Evolutionary conservation across 139 green algal genomes (phyloP).

Genomic region (Asterochloris sp.): DNA sequence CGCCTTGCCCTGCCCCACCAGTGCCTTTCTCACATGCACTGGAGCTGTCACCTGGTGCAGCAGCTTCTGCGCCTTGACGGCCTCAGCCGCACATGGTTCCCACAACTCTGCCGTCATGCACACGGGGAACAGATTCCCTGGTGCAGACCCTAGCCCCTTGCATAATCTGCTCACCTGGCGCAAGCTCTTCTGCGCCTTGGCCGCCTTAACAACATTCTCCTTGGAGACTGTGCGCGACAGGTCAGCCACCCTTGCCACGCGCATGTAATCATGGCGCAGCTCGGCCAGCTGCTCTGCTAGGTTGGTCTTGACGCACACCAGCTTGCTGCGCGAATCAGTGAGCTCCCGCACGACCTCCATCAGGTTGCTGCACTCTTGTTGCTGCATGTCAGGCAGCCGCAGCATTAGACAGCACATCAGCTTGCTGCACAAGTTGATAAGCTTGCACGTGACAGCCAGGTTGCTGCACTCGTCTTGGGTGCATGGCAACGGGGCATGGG

Average conservation of each 20-base stretch:
- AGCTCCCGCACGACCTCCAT: constrained; percentile 40
- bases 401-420: background rate
- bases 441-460: background rate
- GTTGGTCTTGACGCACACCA: constrained; percentile 55
- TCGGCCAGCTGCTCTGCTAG: constrained; percentile 55
- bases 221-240: constrained; percentile 33
- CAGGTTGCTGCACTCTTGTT: constrained; percentile 36
- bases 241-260: constrained; percentile 38
- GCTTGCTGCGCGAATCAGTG: constrained; percentile 42
- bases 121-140: constrained; percentile 21
- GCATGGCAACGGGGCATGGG: background rate
- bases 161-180: constrained; percentile 14
- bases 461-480: background rate
- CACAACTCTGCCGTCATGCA: background rate
- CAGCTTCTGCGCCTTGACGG: background rate
- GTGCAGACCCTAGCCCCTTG: background rate
- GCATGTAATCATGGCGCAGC: constrained; percentile 49
- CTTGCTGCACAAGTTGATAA: background rate
- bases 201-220: constrained; percentile 26
- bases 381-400: constrained; percentile 12
- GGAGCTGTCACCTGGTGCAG: no score
- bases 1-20: no score
- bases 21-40: no score
- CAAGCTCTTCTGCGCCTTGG: background rate
- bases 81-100: background rate